Evolutionary conservation across 2,329 filamentous ascomycete genomes (phyloP).

Genomic region (Pseudopithomyces chartarum): DNA sequence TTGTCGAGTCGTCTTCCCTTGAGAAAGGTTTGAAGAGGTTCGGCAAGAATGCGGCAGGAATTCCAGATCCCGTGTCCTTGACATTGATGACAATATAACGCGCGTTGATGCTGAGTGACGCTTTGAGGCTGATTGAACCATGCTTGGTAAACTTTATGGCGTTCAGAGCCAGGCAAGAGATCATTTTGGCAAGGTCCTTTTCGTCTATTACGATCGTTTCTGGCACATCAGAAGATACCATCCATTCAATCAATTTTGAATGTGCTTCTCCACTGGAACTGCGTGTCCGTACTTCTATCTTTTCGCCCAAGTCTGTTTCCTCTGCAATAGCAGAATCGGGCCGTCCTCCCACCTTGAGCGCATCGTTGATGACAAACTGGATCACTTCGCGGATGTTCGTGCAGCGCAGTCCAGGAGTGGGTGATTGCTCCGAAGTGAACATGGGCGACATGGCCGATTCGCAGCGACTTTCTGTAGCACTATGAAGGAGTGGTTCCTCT

Average conservation of each 20-base stretch:
- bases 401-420: conserved; percentile 54
- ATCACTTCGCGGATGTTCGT: conserved; percentile 55
- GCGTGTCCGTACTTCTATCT: conserved; percentile 54
- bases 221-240: conserved; percentile 56
- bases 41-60: conserved; percentile 68
- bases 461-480: conserved; percentile 24
- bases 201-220: conserved; percentile 64
- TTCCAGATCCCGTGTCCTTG: conserved; percentile 70
- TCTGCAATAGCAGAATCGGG: conserved; percentile 57
- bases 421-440: conserved; percentile 46
- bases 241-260: conserved; percentile 57
- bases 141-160: conserved; percentile 73
- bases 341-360: conserved; percentile 57
- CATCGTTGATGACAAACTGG: conserved; percentile 58
- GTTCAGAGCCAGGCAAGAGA: conserved; percentile 68
- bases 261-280: conserved; percentile 51
- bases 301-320: conserved; percentile 54
- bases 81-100: conserved; percentile 66
- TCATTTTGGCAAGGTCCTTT: conserved; percentile 66
- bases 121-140: conserved; percentile 63
- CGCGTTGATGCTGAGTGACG: conserved; percentile 56
- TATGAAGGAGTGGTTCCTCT: conserved; percentile 29
- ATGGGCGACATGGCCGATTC: conserved; percentile 35
- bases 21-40: conserved; percentile 73
- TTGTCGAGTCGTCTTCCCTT: conserved; percentile 70